Conservation (phyloP, 495 filamentous ascomycete genomes). For the Lasiosphaeria hispida region DNA sequence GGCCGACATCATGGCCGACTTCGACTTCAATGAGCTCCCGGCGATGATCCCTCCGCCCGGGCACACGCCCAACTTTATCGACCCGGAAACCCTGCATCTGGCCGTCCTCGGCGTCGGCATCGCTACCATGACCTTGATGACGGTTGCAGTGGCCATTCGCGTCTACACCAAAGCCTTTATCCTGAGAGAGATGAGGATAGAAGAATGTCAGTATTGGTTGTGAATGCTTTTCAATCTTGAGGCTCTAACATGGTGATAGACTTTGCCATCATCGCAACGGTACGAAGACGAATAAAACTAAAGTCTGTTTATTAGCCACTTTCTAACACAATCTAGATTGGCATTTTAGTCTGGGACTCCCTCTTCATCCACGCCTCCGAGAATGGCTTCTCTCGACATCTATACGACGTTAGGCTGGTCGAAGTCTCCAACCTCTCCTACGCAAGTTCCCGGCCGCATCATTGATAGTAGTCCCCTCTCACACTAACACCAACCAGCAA, state of each 20-base stretch:
- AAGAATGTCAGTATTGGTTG: slow-evolving; percentile 19
- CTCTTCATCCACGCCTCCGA: slow-evolving; percentile 25
- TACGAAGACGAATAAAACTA: neutral
- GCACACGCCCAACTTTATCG: slow-evolving; percentile 18
- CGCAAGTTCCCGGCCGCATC: neutral
- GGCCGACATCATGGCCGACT: neutral
- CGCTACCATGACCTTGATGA: slow-evolving; percentile 19
- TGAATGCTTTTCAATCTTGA: no score
- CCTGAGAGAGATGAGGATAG: slow-evolving; percentile 19
- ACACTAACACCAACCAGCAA: slow-evolving; percentile 6
- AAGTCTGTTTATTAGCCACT: neutral
- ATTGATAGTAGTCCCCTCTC: no score
- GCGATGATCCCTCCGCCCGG: slow-evolving; percentile 29
- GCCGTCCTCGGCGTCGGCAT: slow-evolving; percentile 20
- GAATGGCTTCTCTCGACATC: slow-evolving; percentile 24
- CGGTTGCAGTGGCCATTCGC: slow-evolving; percentile 16
- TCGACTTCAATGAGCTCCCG: slow-evolving; percentile 15
- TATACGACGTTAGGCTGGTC: slow-evolving; percentile 22
- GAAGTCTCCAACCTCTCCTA: slow-evolving; percentile 19
- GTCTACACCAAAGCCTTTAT: slow-evolving; percentile 24
- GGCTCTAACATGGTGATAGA: neutral
- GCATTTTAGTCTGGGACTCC: slow-evolving; percentile 26
- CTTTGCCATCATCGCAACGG: slow-evolving; percentile 16
- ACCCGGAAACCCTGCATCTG: slow-evolving; percentile 22
- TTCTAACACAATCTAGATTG: slow-evolving; percentile 7